Base-by-base conservation (phyloP, 129 eudicot genomes). In the carrot (Daucus carota) region DNA sequence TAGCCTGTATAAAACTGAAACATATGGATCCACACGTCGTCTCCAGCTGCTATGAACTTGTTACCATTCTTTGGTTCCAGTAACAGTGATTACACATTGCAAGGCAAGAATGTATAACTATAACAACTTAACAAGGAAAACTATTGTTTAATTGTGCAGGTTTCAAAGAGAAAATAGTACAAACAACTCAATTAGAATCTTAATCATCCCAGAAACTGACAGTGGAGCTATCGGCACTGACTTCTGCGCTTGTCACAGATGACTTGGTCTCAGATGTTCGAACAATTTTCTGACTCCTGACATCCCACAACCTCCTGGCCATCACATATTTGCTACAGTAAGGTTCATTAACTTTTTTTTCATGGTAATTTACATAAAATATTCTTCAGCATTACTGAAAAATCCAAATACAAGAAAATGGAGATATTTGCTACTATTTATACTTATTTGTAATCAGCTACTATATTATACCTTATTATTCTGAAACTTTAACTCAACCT, bases 121-220 rank as follows among this genome's bases (percentile, higher is more conserved):
- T 47, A 40, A 73, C 9, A 34, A 26, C 1, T 31, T 9, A n/a
- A 28, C 43, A 12, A n/a, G n/a, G n/a, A n/a, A n/a, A n/a, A n/a
- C n/a, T 11, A 8, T 40, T 70, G 28, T 10, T 40, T 7, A 34
- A 20, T 38, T 24, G 50, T 20, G 26, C 48, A 68, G 44, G 8
- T 41, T 70, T 33, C 26, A 22, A 57, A 15, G 11, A 33, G 22
- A 13, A 40, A 45, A 45, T n/a, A 45, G 18, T 45, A 45, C 13
- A 6, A 22, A 17, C 4, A 59, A 66, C 54, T 28, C 24, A 46
- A 28, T 52, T 38, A 42, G 22, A 60, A 41, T 74, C 96, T 75
- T 85, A 92, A 96, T 86, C 90, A 83, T 92, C 97, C 96, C 96
- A 92, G 69, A 92, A 92, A 71, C 88, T 92, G 24, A 92, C 96